Base-by-base conservation (phyloP, 768 basidiomycete genomes). In the Gelatoporia subvermispora region DNA sequence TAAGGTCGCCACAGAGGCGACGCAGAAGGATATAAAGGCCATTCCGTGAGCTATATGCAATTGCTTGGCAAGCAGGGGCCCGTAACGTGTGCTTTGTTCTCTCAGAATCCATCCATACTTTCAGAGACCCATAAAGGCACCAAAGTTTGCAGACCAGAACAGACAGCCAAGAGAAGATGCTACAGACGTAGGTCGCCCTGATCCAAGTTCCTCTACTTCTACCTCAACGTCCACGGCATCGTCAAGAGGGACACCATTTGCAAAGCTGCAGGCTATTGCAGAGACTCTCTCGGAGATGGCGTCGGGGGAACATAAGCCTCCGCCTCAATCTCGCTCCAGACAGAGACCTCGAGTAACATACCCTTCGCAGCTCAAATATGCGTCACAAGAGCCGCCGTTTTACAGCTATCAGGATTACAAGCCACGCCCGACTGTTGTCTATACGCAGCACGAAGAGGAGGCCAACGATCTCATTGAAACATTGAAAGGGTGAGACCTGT, bases 391-490 rank as follows among this genome's bases (percentile, higher is more conserved):
- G 1, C 59, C 67, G 16, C 66, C 72, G 0, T 17, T 57, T 8
- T 77, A 75, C 50, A 65, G 69, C 13, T 77, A 70, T 47, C 54
- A 59, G 52, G 65, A 71, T 47, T 69, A 65, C 42, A 36, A 45
- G 2, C 64, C 65, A 3, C 18, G 34, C 0, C 69, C 76, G 0
- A 55, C 61, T 1, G 63, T 72, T 8, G 63, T 71, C 13, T 78
- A 77, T 35, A 70, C 64, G 9, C 62, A 55, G 22, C 58, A 63
- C 28, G 76, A 74, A 50, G 68, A 63, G 8, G 65, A 73, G 43
- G 77, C 74, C 0, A 59, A 77, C 39, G 68, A 62, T 21, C 62
- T 76, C 4, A 65, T 70, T 1, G 61, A 62, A 36, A 57, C 50
- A 2, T 55, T 78, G 17, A 60, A 62, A 40, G 69, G 75, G 68